Percentiles rank a stretch among this genome's conserved stretches.
Evolutionary conservation across 495 filamentous ascomycete species (phyloP).

Genomic region (Clavariopsis aquatica): DNA sequence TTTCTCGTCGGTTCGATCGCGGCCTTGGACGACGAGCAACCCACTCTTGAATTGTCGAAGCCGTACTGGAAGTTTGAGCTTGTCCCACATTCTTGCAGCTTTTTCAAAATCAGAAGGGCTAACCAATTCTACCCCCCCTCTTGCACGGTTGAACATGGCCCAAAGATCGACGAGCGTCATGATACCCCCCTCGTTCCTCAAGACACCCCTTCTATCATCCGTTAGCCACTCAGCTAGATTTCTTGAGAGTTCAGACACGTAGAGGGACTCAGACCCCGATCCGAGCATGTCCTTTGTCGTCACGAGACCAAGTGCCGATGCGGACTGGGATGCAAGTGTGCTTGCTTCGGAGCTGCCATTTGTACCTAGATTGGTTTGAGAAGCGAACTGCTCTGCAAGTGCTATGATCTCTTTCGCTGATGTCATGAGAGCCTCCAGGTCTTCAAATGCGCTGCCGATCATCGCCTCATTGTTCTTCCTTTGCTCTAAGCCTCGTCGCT

Average conservation of each 20-base stretch:
- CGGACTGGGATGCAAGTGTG: constrained; percentile 77
- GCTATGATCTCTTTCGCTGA: constrained; percentile 94
- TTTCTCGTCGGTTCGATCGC: constrained; percentile 87
- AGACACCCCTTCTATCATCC: constrained; percentile 78
- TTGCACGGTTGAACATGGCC: constrained; percentile 95
- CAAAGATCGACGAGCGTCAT: constrained; percentile 94
- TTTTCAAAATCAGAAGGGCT: constrained; percentile 90
- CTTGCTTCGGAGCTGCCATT: constrained; percentile 65
- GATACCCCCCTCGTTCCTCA: constrained; percentile 85
- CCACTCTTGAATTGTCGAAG: constrained; percentile 88
- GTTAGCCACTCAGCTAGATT: constrained; percentile 93
- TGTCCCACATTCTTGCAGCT: constrained; percentile 84
- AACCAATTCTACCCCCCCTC: constrained; percentile 91
- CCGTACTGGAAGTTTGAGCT: constrained; percentile 81
- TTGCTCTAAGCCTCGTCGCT: constrained; percentile 76
- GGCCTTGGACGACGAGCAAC: constrained; percentile 84
- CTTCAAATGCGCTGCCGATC: constrained; percentile 93
- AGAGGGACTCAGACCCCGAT: constrained; percentile 59
- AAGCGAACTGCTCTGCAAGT: constrained; percentile 83
- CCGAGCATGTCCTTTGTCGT: constrained; percentile 90
- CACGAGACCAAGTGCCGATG: constrained; percentile 79
- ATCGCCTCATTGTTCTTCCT: constrained; percentile 89
- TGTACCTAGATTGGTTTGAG: constrained; percentile 59
- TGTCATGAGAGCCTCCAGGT: constrained; percentile 94
- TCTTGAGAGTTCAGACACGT: constrained; percentile 76